Conservation (phyloP, 768 basidiomycete species). For the Amanita inopinata region DNA sequence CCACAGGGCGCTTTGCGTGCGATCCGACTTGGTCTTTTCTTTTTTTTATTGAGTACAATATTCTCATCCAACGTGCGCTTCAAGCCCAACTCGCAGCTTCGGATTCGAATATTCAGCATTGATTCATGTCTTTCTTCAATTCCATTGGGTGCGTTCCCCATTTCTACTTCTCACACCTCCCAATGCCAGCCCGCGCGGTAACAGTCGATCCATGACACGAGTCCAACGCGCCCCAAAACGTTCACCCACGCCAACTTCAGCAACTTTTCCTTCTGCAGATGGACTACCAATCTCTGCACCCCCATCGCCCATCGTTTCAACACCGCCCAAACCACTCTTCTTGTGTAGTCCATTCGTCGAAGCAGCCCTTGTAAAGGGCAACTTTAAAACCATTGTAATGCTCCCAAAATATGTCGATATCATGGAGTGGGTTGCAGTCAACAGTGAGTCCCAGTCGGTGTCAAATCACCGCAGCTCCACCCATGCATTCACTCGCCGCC, state of each 20-base stretch:
- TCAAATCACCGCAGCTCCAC: neutral
- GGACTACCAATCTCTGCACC: conserved; percentile 26
- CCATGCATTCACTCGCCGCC: neutral
- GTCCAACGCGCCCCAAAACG: conserved; percentile 57
- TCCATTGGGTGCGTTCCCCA: conserved; percentile 52
- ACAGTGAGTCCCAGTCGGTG: conserved; percentile 50
- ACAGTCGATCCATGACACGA: conserved; percentile 68
- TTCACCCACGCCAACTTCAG: conserved; percentile 66
- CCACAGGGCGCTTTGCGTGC: too few species aligned
- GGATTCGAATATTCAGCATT: conserved; percentile 23
- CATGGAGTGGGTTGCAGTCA: conserved; percentile 88
- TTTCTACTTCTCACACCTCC: neutral
- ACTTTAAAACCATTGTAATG: conserved; percentile 95
- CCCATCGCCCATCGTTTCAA: conserved; percentile 25
- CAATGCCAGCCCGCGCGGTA: conserved; percentile 7
- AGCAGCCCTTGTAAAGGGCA: conserved; percentile 91
- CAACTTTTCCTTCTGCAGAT: conserved; percentile 41
- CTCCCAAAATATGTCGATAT: conserved; percentile 97
- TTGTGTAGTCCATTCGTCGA: conserved; percentile 95
- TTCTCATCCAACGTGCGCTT: conserved; percentile 1
- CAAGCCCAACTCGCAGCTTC: conserved; percentile 3
- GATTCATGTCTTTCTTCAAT: conserved; percentile 74
- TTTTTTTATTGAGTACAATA: too few species aligned
- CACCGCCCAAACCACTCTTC: conserved; percentile 60
- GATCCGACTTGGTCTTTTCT: too few species aligned